These are phyloP conservation scores for Pleurotus cornucopiae DNA, from an alignment of 768 basidiomycete genomes.

Conservation along the genomic window DNA sequence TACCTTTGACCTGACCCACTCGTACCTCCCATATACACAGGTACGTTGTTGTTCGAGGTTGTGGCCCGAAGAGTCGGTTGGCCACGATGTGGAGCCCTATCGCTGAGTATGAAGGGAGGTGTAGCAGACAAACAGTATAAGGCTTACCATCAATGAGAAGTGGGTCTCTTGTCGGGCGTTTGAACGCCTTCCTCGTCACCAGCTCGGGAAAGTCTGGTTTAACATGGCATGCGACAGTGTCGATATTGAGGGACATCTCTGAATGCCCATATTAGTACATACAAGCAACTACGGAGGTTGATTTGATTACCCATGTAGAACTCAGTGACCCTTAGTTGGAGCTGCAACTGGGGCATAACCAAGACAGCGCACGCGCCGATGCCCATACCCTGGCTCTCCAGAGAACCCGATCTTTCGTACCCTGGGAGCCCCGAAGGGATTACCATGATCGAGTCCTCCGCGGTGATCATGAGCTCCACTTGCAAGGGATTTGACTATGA, in stretches of 20 bases:
- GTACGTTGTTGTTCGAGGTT: slow-evolving; percentile 80
- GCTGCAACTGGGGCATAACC: slow-evolving; percentile 61
- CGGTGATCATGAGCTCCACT: slow-evolving; percentile 54
- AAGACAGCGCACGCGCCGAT: slow-evolving; percentile 55
- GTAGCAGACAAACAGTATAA: background rate
- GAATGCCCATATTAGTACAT: background rate
- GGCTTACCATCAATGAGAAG: slow-evolving; percentile 40
- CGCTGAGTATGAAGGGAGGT: background rate
- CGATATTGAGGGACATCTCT: slow-evolving; percentile 81
- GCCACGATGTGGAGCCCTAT: slow-evolving; percentile 78
- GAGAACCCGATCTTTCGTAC: slow-evolving; percentile 34
- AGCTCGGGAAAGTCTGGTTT: slow-evolving; percentile 42
- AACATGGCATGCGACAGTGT: slow-evolving; percentile 52
- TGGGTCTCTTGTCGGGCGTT: slow-evolving; percentile 31
- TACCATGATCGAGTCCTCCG: slow-evolving; percentile 51
- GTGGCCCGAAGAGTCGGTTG: slow-evolving; percentile 86
- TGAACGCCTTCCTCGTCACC: slow-evolving; percentile 22
- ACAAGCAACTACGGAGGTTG: too few relatives aligned
- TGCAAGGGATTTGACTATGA: slow-evolving; percentile 78
- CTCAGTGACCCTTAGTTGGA: slow-evolving; percentile 79
- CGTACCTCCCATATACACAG: slow-evolving; percentile 90
- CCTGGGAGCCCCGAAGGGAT: slow-evolving; percentile 69
- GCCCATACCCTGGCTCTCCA: slow-evolving; percentile 21
- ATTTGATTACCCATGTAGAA: slow-evolving; percentile 72
- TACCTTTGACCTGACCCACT: slow-evolving; percentile 59